Conservation (phyloP, 2,329 filamentous ascomycete species). For the Cordyceps tenuipes region DNA sequence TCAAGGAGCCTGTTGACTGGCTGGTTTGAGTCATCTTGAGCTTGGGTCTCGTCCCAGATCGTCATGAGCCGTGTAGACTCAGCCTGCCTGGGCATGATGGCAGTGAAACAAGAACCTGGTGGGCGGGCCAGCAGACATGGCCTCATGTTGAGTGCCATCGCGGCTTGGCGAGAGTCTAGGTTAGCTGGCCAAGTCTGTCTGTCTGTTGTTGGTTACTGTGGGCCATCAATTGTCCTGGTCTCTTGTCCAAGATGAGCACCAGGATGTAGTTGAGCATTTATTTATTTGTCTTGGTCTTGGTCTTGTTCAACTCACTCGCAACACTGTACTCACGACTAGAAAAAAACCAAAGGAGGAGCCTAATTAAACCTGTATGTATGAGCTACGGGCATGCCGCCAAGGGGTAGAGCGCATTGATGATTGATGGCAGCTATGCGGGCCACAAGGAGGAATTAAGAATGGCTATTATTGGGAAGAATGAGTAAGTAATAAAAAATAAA, state of each 20-base stretch:
- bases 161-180: neutral
- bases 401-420: neutral
- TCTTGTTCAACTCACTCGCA: neutral
- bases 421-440: neutral
- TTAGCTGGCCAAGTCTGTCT: neutral
- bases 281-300: neutral
- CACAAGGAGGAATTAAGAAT: neutral
- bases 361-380: neutral
- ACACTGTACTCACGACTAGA: neutral
- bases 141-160: neutral
- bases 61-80: too few relatives aligned
- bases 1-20: neutral
- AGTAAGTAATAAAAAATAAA: too few relatives aligned
- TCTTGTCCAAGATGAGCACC: too few relatives aligned
- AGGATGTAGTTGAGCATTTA: neutral
- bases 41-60: too few relatives aligned
- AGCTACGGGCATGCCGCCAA: neutral
- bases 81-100: neutral
- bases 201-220: neutral
- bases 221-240: too few relatives aligned
- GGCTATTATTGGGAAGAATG: neutral
- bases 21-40: too few relatives aligned
- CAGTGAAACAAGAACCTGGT: neutral
- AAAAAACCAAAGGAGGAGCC: neutral
- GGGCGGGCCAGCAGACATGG: neutral